phyloP scores from a whole-genome alignment of 768 basidiomycete genomes.

The Serendipita sp. region DNA sequence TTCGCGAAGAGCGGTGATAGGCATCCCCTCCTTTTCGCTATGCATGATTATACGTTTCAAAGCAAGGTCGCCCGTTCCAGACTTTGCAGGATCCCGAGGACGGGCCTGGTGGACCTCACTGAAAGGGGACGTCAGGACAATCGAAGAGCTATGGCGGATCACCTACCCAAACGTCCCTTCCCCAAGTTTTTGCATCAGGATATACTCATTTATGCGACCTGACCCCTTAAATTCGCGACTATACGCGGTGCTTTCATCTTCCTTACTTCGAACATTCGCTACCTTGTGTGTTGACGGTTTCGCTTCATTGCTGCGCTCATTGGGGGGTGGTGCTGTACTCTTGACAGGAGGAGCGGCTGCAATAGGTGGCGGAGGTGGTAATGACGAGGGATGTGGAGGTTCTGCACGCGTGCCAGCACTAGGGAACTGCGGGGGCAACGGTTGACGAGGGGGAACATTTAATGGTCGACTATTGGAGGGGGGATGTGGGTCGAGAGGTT shows the following conservation, averaged over 20 bases:
- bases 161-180: constrained; percentile 94
- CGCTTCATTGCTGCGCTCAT: constrained; percentile 14
- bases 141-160: not conserved
- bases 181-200: constrained; percentile 72
- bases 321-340: constrained; percentile 12
- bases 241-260: constrained; percentile 54
- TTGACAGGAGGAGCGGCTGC: not conserved
- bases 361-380: constrained; percentile 4
- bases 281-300: constrained; percentile 28
- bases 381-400: constrained; percentile 7
- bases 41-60: constrained; percentile 93
- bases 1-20: constrained; percentile 89
- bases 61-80: constrained; percentile 44
- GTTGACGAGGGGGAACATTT: too few species aligned
- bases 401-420: too few species aligned
- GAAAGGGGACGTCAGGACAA: constrained; percentile 11
- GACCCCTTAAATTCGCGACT: constrained; percentile 53
- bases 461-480: too few species aligned
- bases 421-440: too few species aligned
- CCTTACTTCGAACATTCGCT: constrained; percentile 27
- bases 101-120: constrained; percentile 88
- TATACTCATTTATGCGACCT: constrained; percentile 60
- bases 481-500: too few species aligned
- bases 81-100: constrained; percentile 25
- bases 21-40: constrained; percentile 93